Conservation (phyloP, 306 rosid genomes). For the Lathyrus tuberosus region DNA sequence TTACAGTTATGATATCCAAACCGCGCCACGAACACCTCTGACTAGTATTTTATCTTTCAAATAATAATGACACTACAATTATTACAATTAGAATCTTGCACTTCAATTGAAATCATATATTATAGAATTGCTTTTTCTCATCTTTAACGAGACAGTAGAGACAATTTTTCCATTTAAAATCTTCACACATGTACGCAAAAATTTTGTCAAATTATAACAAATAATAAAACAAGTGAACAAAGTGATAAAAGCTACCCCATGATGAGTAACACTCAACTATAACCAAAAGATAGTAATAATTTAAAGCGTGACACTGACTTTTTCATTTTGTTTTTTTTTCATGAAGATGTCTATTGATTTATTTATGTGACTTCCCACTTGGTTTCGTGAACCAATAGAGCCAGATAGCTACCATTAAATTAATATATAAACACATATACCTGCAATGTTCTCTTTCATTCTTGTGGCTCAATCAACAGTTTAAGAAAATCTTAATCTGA, state of each 20-base stretch:
- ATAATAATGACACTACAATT: slow-evolving; percentile 11
- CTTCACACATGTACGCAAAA: background rate
- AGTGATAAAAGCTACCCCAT: slow-evolving; percentile 52
- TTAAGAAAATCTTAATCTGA: background rate
- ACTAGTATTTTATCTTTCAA: too few species aligned
- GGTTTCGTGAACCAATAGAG: slow-evolving; percentile 37
- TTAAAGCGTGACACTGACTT: slow-evolving; percentile 44
- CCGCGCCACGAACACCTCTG: too few species aligned
- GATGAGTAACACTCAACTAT: slow-evolving; percentile 46
- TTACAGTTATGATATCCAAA: too few species aligned
- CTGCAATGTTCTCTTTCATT: slow-evolving; percentile 24
- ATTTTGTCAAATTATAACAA: slow-evolving; percentile 6
- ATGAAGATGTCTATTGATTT: slow-evolving; percentile 32
- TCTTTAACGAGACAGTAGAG: background rate
- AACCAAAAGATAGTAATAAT: slow-evolving; percentile 48
- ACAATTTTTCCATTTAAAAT: slow-evolving; percentile 14
- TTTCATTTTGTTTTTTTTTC: slow-evolving; percentile 12
- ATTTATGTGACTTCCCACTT: slow-evolving; percentile 34
- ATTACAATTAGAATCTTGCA: background rate
- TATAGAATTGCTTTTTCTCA: slow-evolving; percentile 22
- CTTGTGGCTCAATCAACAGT: slow-evolving; percentile 45
- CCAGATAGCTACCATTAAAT: slow-evolving; percentile 5
- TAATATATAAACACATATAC: slow-evolving; percentile 36
- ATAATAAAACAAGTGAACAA: slow-evolving; percentile 21
- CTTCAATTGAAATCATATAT: background rate